Conservation (phyloP, 1,284 basidiomycete species). For the Violaceomyces palustris region DNA sequence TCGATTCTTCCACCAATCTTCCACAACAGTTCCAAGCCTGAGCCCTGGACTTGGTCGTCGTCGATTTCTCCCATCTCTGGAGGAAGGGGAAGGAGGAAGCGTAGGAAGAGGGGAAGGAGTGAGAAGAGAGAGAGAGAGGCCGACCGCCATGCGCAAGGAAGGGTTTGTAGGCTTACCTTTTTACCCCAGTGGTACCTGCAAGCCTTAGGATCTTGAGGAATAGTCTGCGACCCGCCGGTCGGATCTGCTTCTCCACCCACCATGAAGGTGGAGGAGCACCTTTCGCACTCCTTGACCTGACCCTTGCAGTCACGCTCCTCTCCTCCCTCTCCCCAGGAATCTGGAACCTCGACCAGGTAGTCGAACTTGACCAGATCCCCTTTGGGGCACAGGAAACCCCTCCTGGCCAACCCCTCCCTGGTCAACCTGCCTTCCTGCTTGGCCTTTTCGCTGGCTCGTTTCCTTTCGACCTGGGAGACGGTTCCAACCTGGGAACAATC, state of each 20-base stretch:
- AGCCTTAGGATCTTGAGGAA: constrained; percentile 21
- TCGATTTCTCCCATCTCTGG: constrained; percentile 19
- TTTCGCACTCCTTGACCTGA: constrained; percentile 34
- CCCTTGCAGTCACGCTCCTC: constrained; percentile 25
- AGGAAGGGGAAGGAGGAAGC: constrained; percentile 3
- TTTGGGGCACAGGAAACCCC: constrained; percentile 32
- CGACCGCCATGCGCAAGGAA: neutral
- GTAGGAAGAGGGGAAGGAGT: neutral
- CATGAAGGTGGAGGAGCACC: constrained; percentile 35
- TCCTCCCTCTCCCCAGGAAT: constrained; percentile 25
- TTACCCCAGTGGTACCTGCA: constrained; percentile 45
- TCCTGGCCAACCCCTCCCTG: constrained; percentile 14
- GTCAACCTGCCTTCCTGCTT: constrained; percentile 20
- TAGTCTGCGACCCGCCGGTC: constrained; percentile 7
- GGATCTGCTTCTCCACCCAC: constrained; percentile 31
- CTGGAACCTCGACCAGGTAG: constrained; percentile 24
- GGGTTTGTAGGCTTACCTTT: constrained; percentile 5
- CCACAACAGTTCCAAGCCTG: constrained; percentile 45
- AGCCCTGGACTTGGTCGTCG: constrained; percentile 14
- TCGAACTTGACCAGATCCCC: constrained; percentile 30
- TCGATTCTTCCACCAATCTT: constrained; percentile 27
- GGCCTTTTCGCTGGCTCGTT: constrained; percentile 12
- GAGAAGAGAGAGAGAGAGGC: neutral
- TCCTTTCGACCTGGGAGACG: constrained; percentile 22
- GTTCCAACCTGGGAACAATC: constrained; percentile 37